These are phyloP conservation scores for Phytophthora brassicae DNA, from an alignment of 352 stramenopile genomes.

Conservation along the genomic window DNA sequence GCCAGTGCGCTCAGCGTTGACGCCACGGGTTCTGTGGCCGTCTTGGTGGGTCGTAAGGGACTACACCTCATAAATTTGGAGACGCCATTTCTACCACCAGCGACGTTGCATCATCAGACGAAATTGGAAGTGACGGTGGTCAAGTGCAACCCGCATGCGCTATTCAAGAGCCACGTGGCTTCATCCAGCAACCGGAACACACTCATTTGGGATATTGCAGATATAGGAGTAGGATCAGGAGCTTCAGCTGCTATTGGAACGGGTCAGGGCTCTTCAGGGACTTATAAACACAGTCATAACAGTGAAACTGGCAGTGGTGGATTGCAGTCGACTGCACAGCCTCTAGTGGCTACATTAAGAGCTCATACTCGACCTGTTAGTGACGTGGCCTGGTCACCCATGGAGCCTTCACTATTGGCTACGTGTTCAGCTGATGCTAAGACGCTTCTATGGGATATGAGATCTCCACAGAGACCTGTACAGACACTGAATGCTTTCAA, in stretches of 20 bases:
- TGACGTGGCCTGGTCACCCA: conserved; percentile 76
- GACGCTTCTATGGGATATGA: conserved; percentile 81
- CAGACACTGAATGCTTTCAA: conserved; percentile 75
- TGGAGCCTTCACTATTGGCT: conserved; percentile 72
- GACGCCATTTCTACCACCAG: conserved; percentile 51
- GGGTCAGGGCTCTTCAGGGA: conserved; percentile 16
- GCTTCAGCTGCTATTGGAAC: conserved; percentile 23
- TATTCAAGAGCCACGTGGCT: conserved; percentile 67
- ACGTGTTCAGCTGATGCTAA: conserved; percentile 79
- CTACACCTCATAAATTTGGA: conserved; percentile 79
- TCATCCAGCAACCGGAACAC: conserved; percentile 84
- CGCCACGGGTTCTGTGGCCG: conserved; percentile 61
- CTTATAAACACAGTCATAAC: conserved; percentile 26
- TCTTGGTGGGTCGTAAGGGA: conserved; percentile 67
- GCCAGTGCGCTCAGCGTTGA: conserved; percentile 73
- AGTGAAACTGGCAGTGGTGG: conserved; percentile 2
- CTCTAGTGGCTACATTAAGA: conserved; percentile 72
- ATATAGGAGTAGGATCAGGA: conserved; percentile 15
- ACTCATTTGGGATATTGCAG: conserved; percentile 75
- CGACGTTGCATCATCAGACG: conserved; percentile 77
- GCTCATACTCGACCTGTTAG: conserved; percentile 76
- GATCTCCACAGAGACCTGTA: conserved; percentile 65
- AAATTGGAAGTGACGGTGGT: conserved; percentile 82
- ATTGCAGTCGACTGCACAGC: conserved; percentile 36
- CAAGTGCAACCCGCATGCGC: conserved; percentile 73